A percentile compares a stretch with the other conserved stretches of the same genome.
phyloP scores from a whole-genome alignment of 768 basidiomycete species.

The Macrocybe gigantea region DNA sequence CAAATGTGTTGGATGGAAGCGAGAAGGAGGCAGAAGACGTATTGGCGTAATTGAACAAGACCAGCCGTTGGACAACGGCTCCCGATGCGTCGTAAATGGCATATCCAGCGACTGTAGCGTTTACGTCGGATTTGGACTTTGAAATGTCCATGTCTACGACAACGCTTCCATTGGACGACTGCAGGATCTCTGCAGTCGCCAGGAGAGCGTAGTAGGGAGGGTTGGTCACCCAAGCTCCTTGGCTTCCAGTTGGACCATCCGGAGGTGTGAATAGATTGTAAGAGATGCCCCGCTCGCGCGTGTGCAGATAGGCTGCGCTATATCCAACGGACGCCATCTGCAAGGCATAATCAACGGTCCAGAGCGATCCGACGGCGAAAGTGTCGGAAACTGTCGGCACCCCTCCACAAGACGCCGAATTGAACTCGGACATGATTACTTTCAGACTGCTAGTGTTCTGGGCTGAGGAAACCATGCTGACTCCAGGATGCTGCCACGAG shows the following conservation, averaged over 20 bases:
- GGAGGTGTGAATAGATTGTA: conserved; percentile 49
- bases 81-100: conserved; percentile 51
- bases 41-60: conserved; percentile 48
- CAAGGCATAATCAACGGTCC: conserved; percentile 48
- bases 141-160: conserved; percentile 42
- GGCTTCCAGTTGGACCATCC: conserved; percentile 21
- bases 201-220: conserved; percentile 47
- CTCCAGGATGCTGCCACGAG: conserved; percentile 41
- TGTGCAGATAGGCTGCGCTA: conserved; percentile 44
- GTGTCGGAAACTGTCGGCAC: conserved; percentile 42
- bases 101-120: conserved; percentile 44
- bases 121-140: conserved; percentile 28
- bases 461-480: conserved; percentile 11
- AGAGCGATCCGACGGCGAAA: conserved; percentile 44
- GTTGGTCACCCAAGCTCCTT: conserved; percentile 40
- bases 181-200: conserved; percentile 37
- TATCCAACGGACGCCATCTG: conserved; percentile 46
- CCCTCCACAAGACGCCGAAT: conserved; percentile 50
- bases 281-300: conserved; percentile 44
- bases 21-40: conserved; percentile 28
- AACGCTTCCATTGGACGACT: conserved; percentile 31
- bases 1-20: conserved; percentile 27
- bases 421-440: conserved; percentile 50
- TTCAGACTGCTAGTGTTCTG: conserved; percentile 24
- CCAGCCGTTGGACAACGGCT: conserved; percentile 33